Percentiles rank a stretch among this genome's conserved stretches.
Conservation (phyloP, 192 early-diverging fungal species). For the Coemansia sp. region DNA sequence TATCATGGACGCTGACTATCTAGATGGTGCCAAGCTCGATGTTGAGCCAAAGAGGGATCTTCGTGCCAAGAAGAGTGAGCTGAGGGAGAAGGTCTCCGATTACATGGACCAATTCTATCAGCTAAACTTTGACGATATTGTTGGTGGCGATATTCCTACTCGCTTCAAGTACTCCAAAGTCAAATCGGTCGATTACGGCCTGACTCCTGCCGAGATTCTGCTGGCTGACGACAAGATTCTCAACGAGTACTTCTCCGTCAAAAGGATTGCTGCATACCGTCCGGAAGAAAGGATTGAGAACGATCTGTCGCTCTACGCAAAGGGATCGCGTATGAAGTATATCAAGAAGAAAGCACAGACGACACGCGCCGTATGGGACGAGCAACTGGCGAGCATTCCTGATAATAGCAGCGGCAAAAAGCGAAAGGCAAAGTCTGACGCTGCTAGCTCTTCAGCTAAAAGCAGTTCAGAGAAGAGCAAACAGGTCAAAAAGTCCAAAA, state of each 20-base stretch:
- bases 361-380: constrained; percentile 29
- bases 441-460: neutral
- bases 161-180: constrained; percentile 94
- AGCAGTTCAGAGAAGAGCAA: constrained; percentile 11
- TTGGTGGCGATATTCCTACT: constrained; percentile 77
- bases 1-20: constrained; percentile 90
- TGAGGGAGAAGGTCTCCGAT: constrained; percentile 60
- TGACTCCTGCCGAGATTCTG: constrained; percentile 85
- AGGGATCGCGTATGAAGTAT: constrained; percentile 58
- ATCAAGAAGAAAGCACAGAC: constrained; percentile 45
- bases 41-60: constrained; percentile 13
- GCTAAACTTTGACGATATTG: constrained; percentile 90
- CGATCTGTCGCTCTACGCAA: constrained; percentile 56
- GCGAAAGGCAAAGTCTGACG: constrained; percentile 17
- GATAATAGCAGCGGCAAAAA: constrained; percentile 42
- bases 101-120: constrained; percentile 92
- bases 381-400: constrained; percentile 13
- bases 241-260: constrained; percentile 83
- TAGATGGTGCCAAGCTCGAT: constrained; percentile 63
- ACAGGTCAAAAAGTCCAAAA: constrained; percentile 28
- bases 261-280: constrained; percentile 85
- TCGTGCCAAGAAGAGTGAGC: constrained; percentile 17
- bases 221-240: constrained; percentile 86
- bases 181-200: constrained; percentile 71
- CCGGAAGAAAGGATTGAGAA: constrained; percentile 55